Evolutionary conservation across 2,329 filamentous ascomycete genomes (phyloP).

Genomic region (Metarhizium brunneum): DNA sequence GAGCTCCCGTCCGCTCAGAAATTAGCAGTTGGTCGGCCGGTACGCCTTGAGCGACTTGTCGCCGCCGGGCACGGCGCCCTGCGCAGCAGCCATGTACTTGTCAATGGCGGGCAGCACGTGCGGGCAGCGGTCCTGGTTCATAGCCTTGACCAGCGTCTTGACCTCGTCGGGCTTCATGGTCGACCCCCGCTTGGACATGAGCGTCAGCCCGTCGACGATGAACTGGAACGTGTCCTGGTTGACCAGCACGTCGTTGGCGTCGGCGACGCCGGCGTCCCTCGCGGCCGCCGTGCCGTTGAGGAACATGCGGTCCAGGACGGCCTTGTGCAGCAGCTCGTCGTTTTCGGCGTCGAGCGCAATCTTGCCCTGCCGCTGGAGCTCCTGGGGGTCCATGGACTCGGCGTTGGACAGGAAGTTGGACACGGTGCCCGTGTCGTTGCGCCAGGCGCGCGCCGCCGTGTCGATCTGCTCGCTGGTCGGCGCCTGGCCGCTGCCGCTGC

Average conservation of each 20-base stretch:
- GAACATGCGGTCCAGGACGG: conserved; percentile 8
- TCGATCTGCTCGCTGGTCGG: conserved; percentile 1
- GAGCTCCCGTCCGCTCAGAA: too few relatives aligned
- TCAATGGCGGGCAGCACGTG: conserved; percentile 6
- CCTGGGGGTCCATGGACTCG: conserved; percentile 3
- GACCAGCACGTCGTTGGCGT: conserved; percentile 7
- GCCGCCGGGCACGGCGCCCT: too few relatives aligned
- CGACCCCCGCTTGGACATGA: conserved; percentile 2
- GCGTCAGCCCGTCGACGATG: conserved; percentile 7
- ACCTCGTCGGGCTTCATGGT: conserved; percentile 5
- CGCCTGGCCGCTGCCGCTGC: too few relatives aligned
- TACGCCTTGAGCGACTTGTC: neutral
- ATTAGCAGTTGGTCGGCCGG: neutral
- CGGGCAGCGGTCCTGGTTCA: conserved; percentile 8
- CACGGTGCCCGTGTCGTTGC: conserved; percentile 7
- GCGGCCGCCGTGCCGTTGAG: neutral
- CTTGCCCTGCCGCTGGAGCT: conserved; percentile 2
- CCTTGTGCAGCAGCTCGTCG: conserved; percentile 11
- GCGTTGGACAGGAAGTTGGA: conserved; percentile 9
- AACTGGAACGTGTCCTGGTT: conserved; percentile 7
- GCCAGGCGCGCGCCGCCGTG: conserved; percentile 6
- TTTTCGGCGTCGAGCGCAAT: conserved; percentile 7
- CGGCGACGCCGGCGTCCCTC: conserved; percentile 1
- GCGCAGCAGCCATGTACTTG: conserved; percentile 1
- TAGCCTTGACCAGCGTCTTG: conserved; percentile 1